phyloP scores from a whole-genome alignment of 192 early-diverging fungal species.

The Chytriomyces sp. region DNA sequence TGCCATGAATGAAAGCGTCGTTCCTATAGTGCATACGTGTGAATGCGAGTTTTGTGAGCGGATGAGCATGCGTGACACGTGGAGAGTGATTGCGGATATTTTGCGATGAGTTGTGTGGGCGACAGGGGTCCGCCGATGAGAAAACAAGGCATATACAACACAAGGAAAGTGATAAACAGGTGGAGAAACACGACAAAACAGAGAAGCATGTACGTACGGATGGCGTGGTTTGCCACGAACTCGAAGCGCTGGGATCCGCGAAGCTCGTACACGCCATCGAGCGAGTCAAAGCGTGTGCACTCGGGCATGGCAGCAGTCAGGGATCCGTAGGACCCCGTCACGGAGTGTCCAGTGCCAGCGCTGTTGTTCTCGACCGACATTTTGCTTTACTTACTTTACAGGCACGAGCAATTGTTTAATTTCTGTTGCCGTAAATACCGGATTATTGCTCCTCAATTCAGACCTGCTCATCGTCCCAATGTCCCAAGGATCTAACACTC shows the following conservation, averaged over 20 bases:
- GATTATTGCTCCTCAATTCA: too few relatives aligned
- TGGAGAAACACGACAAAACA: not conserved
- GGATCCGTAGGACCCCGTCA: not conserved
- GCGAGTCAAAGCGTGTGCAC: slow-evolving; percentile 19
- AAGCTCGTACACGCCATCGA: slow-evolving; percentile 19
- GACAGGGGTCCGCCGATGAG: not conserved
- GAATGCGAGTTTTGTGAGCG: too few relatives aligned
- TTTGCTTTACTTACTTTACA: not conserved
- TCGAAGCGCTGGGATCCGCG: slow-evolving; percentile 8
- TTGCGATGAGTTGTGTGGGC: too few relatives aligned
- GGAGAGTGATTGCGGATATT: not conserved
- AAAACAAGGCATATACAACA: not conserved
- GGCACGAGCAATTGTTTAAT: too few relatives aligned
- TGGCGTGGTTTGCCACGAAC: not conserved
- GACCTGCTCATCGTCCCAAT: not conserved
- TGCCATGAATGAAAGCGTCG: slow-evolving; percentile 28
- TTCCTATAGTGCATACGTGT: not conserved
- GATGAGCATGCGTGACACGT: not conserved
- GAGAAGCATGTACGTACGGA: not conserved
- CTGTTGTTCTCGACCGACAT: not conserved
- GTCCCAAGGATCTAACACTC: not conserved
- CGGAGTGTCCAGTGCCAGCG: slow-evolving; percentile 2
- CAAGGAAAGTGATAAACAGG: not conserved
- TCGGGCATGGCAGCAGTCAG: slow-evolving; percentile 10
- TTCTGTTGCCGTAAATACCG: too few relatives aligned